Base-by-base conservation (phyloP, 148 eudicot species). In the Silene latifolia region DNA sequence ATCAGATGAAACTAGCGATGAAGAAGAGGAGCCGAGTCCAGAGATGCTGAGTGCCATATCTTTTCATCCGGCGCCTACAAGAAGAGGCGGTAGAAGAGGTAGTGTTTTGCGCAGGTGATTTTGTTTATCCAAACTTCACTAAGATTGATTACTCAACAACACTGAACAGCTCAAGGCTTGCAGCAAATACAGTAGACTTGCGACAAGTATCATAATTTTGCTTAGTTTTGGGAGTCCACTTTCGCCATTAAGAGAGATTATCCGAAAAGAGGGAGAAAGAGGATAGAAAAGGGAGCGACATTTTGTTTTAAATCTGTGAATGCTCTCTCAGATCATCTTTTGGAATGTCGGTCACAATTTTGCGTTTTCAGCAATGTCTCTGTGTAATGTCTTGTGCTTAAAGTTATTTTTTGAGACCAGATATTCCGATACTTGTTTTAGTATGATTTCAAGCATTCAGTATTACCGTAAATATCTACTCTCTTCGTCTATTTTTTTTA, bases 1-100 rank as follows among this genome's bases (percentile, higher is more conserved):
- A 73, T 88, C 93, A 8, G 97, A 89, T 82, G 95, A 92, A 67
- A 58, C 80, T 46, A 86, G 89, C 67, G 97, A 90, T 19, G 92
- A 90, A 19, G 96, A 89, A 63, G 93, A 88, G 69, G 80, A 78
- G 71, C 86, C 77, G 54, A 87, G 62, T 59, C 83, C 76, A 19
- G 83, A 82, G 64, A 75, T 80, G 71, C 79, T 60, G 13, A 61
- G 80, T 5, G 77, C 80, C 72, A 64, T 63, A 27, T 75, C 82
- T 63, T 77, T 83, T 67, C 63, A 47, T 69, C 62, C 66, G 12
- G 82, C 77, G 13, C 74, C 79, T 39, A 1, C 25, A 56, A 83
- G 81, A 73, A 83, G 83, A 81, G n/a, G 67, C 27, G 47, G 78
- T 44, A 81, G 88, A 83, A 83, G 84, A 74, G 79, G 87, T 61